phyloP scores from a whole-genome alignment of 805 yeast genomes.

The Kodamaea fukazawae region DNA sequence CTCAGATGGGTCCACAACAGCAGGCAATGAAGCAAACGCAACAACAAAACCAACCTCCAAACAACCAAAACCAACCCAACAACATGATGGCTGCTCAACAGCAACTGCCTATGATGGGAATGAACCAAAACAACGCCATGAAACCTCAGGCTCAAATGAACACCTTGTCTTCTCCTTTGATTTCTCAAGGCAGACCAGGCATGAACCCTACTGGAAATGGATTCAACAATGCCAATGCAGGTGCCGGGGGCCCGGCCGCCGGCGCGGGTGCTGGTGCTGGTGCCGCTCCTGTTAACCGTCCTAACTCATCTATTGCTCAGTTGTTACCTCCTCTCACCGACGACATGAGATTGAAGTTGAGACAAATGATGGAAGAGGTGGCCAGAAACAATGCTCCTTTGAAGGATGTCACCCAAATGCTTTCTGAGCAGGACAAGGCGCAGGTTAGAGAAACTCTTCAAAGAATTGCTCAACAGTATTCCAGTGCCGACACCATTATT shows the following conservation, averaged over 20 bases:
- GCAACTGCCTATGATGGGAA: conserved; percentile 19
- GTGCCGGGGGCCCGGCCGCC: not conserved
- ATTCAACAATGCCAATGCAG: not conserved
- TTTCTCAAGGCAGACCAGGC: conserved; percentile 10
- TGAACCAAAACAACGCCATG: conserved; percentile 14
- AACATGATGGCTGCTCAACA: conserved; percentile 10
- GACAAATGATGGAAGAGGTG: conserved; percentile 67
- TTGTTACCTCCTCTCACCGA: conserved; percentile 45
- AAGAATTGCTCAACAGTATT: conserved; percentile 56
- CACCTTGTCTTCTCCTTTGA: conserved; percentile 18
- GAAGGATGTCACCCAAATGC: conserved; percentile 59
- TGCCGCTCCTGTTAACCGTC: not conserved
- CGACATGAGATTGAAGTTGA: conserved; percentile 60
- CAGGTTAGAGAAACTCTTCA: conserved; percentile 54
- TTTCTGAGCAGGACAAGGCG: conserved; percentile 63
- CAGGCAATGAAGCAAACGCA: conserved; percentile 2
- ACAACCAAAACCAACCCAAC: not conserved
- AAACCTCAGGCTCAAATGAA: conserved; percentile 16
- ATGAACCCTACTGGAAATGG: not conserved
- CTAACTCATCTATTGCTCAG: conserved; percentile 10
- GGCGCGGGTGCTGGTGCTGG: conserved; percentile 3
- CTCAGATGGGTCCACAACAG: not conserved
- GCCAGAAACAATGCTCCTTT: conserved; percentile 62
- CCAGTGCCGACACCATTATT: conserved; percentile 70
- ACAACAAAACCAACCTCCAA: conserved; percentile 2